These are phyloP conservation scores for Alternaria longipes DNA, from an alignment of 2,329 filamentous ascomycete genomes.

Conservation along the genomic window DNA sequence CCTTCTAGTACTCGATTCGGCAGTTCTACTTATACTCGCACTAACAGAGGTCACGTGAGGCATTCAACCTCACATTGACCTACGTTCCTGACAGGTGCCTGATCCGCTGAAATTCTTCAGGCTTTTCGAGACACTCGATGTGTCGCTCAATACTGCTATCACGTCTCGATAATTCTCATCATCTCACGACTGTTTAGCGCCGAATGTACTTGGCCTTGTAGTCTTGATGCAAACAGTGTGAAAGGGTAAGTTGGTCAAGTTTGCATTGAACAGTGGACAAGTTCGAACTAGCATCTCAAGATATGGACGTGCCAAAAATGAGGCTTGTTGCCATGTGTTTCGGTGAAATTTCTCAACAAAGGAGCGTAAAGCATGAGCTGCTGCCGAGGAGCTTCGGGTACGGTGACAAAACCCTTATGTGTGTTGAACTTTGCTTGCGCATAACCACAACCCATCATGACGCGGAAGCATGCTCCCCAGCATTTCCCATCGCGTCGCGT, in stretches of 20 bases:
- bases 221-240: not conserved
- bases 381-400: not conserved
- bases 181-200: not conserved
- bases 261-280: not conserved
- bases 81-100: no score
- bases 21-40: no score
- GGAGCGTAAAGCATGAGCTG: not conserved
- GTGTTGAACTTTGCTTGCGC: conserved; percentile 3
- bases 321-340: not conserved
- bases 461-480: not conserved
- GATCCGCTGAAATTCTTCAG: conserved; percentile 32
- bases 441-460: not conserved
- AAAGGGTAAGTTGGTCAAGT: not conserved
- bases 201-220: not conserved
- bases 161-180: not conserved
- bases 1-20: no score
- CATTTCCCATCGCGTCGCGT: not conserved
- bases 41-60: no score
- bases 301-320: not conserved
- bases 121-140: conserved; percentile 33
- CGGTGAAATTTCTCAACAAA: not conserved
- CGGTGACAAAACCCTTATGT: not conserved
- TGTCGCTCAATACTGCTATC: conserved; percentile 20
- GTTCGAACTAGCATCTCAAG: not conserved
- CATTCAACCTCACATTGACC: no score